Base-by-base conservation (phyloP, 2,329 filamentous ascomycete genomes). In the Remersonia thermophila region DNA sequence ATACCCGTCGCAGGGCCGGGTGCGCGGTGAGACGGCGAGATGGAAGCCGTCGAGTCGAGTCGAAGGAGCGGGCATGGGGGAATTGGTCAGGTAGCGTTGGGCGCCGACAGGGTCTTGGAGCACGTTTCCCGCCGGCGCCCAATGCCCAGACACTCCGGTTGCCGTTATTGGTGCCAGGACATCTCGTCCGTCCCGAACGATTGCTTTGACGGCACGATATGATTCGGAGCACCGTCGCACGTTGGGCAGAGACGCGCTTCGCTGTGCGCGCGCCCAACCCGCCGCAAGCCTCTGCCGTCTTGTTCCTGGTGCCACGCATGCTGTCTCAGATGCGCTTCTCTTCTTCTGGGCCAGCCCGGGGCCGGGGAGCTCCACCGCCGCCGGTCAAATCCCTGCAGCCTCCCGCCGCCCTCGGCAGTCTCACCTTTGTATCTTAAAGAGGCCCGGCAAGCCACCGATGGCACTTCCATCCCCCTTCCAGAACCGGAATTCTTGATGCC, bases 201-300 rank as follows among this genome's bases (percentile, higher is more conserved):
- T 34, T 34, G 35, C 33, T 35, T 41, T 42, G 43, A 40, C 43
- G 40, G 37, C 33, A 40, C 31, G 33, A 42, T 38, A 34, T 42
- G 42, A 43, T 45, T 42, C 32, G 37, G 39, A 27, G 37, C 30
- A 39, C 37, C 7, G 30, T 30, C 32, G 32, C 32, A 35, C 18
- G 45, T 50, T 50, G 46, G 47, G 47, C 47, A 50, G 40, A 39
- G 43, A 49, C 37, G 32, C 42, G 41, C 42, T 44, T 40, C 35
- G 41, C 39, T 47, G 45, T 23, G 20, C 20, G 40, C 41, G 35
- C 46, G 42, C 45, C 45, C 40, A 50, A 47, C 40, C 27, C 40
- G 17, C 15, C 32, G 15, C 31, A 28, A 23, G 30, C 35, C 27
- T 41, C 38, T 32, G 33, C 18, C 8, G 28, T 31, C 32, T 44